phyloP scores from a whole-genome alignment of 768 basidiomycete genomes.

The Termitomyces sp. region DNA sequence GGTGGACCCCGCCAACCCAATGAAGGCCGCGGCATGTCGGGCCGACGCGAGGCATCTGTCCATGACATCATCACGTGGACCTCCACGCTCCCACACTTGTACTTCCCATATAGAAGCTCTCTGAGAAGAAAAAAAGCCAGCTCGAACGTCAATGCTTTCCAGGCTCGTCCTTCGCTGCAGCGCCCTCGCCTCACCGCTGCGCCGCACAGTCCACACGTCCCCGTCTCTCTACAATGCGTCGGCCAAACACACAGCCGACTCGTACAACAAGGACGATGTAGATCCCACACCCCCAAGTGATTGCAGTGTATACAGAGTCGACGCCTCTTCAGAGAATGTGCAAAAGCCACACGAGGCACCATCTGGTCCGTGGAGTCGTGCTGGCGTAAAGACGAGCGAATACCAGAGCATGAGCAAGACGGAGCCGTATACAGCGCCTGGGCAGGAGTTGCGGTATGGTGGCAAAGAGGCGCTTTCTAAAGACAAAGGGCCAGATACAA shows the following conservation, averaged over 20 bases:
- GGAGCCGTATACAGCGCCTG: conserved; percentile 25
- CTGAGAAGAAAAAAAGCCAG: neutral
- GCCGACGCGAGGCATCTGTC: neutral
- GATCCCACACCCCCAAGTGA: conserved; percentile 38
- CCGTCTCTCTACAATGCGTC: neutral
- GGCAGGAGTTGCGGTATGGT: conserved; percentile 24
- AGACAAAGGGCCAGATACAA: conserved; percentile 29
- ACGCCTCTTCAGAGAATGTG: conserved; percentile 34
- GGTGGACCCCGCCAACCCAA: no score
- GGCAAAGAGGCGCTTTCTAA: conserved; percentile 20
- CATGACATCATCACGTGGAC: conserved; percentile 19
- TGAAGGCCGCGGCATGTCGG: no score
- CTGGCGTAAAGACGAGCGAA: conserved; percentile 31
- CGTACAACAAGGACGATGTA: conserved; percentile 44
- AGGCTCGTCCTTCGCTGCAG: conserved; percentile 5
- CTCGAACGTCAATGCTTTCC: conserved; percentile 8
- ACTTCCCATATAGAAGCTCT: neutral
- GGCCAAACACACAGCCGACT: conserved; percentile 28
- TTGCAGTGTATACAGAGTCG: conserved; percentile 39
- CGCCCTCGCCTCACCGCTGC: neutral
- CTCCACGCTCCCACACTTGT: neutral
- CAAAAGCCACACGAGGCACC: conserved; percentile 47
- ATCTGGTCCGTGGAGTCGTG: conserved; percentile 39
- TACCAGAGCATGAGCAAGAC: conserved; percentile 26
- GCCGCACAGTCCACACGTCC: conserved; percentile 3